Conservation (phyloP, 2,329 filamentous ascomycete species). For the Aspergillus clavatus region DNA sequence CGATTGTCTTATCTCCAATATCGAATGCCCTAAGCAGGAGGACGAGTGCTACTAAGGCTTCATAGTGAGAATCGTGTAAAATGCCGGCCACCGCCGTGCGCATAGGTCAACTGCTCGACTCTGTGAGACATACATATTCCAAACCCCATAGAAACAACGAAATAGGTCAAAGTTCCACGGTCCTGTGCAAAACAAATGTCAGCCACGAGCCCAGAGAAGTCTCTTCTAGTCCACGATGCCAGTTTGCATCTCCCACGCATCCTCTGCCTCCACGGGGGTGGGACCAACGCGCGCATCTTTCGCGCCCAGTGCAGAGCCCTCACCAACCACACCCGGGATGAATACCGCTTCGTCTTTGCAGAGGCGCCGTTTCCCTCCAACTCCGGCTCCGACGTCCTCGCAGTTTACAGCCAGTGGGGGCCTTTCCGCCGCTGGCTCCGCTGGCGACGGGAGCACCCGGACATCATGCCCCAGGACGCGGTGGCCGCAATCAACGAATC, state of each 20-base stretch:
- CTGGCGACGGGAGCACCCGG: constrained; percentile 56
- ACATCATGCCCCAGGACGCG: constrained; percentile 46
- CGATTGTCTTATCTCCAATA: background rate
- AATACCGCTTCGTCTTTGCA: constrained; percentile 68
- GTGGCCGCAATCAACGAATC: constrained; percentile 37
- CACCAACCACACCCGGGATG: constrained; percentile 45
- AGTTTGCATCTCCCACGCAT: constrained; percentile 52
- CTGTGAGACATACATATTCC: too few relatives aligned
- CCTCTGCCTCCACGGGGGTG: constrained; percentile 76
- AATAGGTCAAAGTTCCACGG: too few relatives aligned
- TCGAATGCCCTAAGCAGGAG: background rate
- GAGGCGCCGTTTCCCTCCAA: constrained; percentile 63
- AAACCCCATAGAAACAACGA: too few relatives aligned
- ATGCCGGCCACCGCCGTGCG: background rate
- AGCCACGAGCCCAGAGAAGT: background rate
- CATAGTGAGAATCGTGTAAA: background rate
- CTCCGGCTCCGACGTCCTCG: constrained; percentile 58
- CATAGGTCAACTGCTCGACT: too few relatives aligned
- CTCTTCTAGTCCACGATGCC: background rate
- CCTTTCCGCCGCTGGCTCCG: constrained; percentile 63
- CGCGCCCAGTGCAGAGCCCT: constrained; percentile 60
- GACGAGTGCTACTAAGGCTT: background rate
- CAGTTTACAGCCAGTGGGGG: constrained; percentile 60
- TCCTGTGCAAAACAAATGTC: background rate
- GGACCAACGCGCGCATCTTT: constrained; percentile 68